phyloP scores from a whole-genome alignment of 257 asterid species.

The Solanum etuberosum region DNA sequence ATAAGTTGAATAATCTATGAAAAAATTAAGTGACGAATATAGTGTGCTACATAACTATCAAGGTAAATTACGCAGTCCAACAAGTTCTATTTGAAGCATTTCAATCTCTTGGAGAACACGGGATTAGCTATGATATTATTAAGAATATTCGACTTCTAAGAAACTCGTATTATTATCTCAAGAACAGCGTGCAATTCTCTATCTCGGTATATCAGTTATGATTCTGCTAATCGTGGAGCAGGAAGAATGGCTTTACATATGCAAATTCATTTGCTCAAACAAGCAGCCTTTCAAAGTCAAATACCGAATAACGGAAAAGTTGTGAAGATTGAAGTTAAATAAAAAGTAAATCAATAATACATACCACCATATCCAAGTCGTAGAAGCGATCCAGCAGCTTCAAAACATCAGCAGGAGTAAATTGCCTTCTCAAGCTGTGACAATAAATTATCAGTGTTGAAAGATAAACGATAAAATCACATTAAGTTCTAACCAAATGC shows the following conservation, averaged over 20 bases:
- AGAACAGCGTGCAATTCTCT: not conserved
- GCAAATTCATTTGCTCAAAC: not conserved
- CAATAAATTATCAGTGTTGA: not conserved
- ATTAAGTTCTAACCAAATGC: not conserved
- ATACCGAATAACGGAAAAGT: not conserved
- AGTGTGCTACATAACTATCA: not conserved
- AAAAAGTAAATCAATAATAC: not conserved
- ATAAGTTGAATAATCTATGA: not conserved
- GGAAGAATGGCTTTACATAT: not conserved
- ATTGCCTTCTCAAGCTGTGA: conserved; percentile 67
- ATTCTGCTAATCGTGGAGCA: not conserved
- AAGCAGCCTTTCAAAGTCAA: not conserved
- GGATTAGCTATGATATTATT: not conserved
- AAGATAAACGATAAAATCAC: not conserved
- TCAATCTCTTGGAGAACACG: not conserved
- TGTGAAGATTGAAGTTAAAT: too few relatives aligned
- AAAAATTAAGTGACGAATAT: not conserved
- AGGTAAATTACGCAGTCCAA: not conserved
- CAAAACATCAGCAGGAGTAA: conserved; percentile 67
- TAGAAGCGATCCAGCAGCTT: conserved; percentile 83
- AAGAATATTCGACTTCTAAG: not conserved
- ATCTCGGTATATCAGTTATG: not conserved
- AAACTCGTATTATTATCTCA: not conserved
- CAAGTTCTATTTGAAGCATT: not conserved
- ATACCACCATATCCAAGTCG: conserved; percentile 90